These are phyloP conservation scores for Citrus hindsii DNA, from an alignment of 345 rosid genomes.

Conservation along the genomic window DNA sequence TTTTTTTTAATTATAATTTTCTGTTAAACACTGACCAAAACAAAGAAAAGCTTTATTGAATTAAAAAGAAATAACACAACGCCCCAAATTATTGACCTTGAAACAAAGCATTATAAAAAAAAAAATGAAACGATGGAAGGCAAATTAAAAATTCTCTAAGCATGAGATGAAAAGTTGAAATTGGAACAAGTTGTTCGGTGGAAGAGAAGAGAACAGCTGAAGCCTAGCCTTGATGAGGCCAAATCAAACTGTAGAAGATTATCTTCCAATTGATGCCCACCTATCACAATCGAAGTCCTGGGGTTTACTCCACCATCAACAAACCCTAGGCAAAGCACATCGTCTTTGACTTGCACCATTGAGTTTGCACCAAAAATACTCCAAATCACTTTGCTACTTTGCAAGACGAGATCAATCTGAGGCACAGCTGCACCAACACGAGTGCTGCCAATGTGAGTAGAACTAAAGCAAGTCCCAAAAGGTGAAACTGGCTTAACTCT, in stretches of 20 bases:
- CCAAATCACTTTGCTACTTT: conserved; percentile 19
- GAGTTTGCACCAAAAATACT: conserved; percentile 23
- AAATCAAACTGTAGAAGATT: neutral
- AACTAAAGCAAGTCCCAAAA: conserved; percentile 13
- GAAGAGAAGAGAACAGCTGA: neutral
- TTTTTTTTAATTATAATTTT: too few relatives aligned
- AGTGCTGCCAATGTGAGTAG: neutral
- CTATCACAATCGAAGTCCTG: conserved; percentile 10
- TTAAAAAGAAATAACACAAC: too few relatives aligned
- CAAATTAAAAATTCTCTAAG: neutral
- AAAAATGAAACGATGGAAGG: neutral
- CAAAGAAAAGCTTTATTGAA: too few relatives aligned
- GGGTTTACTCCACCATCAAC: conserved; percentile 8
- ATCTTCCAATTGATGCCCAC: conserved; percentile 18
- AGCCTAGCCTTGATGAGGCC: neutral
- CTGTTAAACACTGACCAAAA: too few relatives aligned
- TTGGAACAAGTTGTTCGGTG: conserved; percentile 4
- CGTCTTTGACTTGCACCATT: conserved; percentile 20
- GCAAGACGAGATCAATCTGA: conserved; percentile 16
- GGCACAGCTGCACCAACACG: conserved; percentile 17
- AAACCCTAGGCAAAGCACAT: conserved; percentile 24
- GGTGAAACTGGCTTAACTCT: conserved; percentile 17
- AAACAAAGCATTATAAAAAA: too few relatives aligned
- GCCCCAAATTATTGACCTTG: neutral
- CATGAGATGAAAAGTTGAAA: neutral